phyloP scores from a whole-genome alignment of 768 basidiomycete species.

The Auricularia heimuer region DNA sequence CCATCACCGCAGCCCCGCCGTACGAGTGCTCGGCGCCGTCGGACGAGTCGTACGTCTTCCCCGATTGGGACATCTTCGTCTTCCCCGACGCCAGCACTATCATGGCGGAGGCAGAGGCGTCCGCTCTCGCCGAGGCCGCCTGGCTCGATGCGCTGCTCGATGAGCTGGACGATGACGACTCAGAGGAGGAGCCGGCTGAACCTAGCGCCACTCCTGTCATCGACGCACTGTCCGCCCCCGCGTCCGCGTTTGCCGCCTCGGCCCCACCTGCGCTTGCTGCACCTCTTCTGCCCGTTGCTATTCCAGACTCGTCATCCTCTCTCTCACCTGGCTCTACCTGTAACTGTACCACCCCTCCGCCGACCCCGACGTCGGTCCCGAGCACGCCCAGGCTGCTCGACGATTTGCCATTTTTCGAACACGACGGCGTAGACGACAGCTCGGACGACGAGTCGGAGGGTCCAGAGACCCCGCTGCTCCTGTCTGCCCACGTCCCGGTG shows the following conservation, averaged over 20 bases:
- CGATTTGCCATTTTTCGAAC: constrained; percentile 60
- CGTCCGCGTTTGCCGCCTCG: neutral
- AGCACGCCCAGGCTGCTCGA: constrained; percentile 37
- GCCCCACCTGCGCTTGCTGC: too few species aligned
- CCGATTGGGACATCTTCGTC: constrained; percentile 47
- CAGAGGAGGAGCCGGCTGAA: neutral
- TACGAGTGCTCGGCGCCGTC: constrained; percentile 35
- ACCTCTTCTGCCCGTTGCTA: neutral
- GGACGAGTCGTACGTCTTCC: constrained; percentile 55
- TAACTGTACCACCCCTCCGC: neutral
- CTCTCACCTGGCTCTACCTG: neutral
- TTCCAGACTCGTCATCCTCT: neutral
- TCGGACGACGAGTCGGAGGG: constrained; percentile 44
- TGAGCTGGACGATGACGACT: constrained; percentile 57
- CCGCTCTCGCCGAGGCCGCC: constrained; percentile 51
- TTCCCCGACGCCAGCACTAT: constrained; percentile 29
- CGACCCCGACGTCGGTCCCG: neutral
- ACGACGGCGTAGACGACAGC: constrained; percentile 43
- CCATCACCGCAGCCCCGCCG: constrained; percentile 28
- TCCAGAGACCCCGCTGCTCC: constrained; percentile 41
- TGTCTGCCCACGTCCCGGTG: neutral
- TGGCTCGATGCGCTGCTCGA: constrained; percentile 80
- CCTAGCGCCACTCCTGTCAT: constrained; percentile 2
- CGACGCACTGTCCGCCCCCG: neutral
- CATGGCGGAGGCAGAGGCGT: constrained; percentile 22